Base-by-base conservation (phyloP, 495 filamentous ascomycete genomes). In the Podospora sp. region DNA sequence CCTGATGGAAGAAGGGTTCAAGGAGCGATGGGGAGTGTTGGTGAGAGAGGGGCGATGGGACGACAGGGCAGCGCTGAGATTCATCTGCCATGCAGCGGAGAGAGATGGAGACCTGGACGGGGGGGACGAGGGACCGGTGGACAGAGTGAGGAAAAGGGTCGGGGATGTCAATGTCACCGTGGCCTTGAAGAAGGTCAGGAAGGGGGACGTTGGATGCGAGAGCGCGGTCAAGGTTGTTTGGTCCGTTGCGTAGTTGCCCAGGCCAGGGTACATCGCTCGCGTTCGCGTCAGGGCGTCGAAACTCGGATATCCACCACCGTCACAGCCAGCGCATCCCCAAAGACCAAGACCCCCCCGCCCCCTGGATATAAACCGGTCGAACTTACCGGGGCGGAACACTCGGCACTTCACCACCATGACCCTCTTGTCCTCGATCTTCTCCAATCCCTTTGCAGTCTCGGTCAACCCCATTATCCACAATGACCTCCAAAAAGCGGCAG, bases 161-260 rank as follows among this genome's bases (percentile, higher is more conserved):
- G 65, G 67, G 18, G 63, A 60, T 2, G 22, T 66, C 25, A 27
- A 35, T 22, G 68, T 70, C 0, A 24, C 29, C 12, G 68, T 73
- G 21, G 60, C 60, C 58, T 33, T 73, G 53, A 73, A 73, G 50
- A 73, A 73, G 60, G 62, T 69, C 0, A 62, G 71, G 27, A 70
- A 27, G 49, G 63, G 40, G 8, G 71, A 73, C 58, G 60, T 73
- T 24, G 66, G 66, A 18, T 73, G 62, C n/a, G 68, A 73, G 60
- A 73, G 71, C 50, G 71, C 71, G 0, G 68, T 73, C 12, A 66
- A 63, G 63, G 68, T 73, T 26, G 25, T 66, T 12, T 73, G 71
- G 71, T 51, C 60, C 14, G 40, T 46, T 46, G 40, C 5, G 12
- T 46, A 18, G 14, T 33, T 46, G 40, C 9, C 14, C 12, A 11